Percentiles rank a stretch among this genome's conserved stretches.
Evolutionary conservation across 1,284 basidiomycete genomes (phyloP).

Genomic region (Cystobasidium slooffiae): DNA sequence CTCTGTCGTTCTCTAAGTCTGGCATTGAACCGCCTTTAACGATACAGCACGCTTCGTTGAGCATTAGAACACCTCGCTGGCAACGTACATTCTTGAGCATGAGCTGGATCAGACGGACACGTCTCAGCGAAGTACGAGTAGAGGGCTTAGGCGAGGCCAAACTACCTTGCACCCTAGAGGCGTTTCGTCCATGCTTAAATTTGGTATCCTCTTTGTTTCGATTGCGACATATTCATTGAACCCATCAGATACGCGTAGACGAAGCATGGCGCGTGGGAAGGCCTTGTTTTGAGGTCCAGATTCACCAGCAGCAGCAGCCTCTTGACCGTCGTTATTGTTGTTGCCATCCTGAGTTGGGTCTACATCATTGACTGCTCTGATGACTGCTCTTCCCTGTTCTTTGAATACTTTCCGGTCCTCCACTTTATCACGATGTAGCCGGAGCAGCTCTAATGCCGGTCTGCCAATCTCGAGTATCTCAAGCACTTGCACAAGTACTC

Average conservation of each 20-base stretch:
- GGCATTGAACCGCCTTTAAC: constrained; percentile 41
- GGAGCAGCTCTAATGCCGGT: constrained; percentile 33
- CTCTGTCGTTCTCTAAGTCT: constrained; percentile 27
- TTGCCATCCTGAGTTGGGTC: constrained; percentile 26
- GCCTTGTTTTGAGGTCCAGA: not conserved
- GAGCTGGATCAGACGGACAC: constrained; percentile 21
- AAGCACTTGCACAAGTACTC: constrained; percentile 42
- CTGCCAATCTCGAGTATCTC: constrained; percentile 43
- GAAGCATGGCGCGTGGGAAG: constrained; percentile 44
- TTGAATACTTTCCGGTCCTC: constrained; percentile 41
- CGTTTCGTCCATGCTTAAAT: constrained; percentile 47
- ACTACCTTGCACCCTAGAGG: constrained; percentile 47
- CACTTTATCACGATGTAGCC: constrained; percentile 29
- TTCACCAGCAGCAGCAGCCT: not conserved
- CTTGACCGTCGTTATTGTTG: not conserved
- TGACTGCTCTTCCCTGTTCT: constrained; percentile 27
- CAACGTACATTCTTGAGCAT: constrained; percentile 45
- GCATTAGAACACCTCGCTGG: constrained; percentile 42
- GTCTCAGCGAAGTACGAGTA: not conserved
- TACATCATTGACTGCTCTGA: constrained; percentile 16
- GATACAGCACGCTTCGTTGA: constrained; percentile 36
- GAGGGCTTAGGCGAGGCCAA: not conserved
- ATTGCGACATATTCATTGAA: constrained; percentile 45
- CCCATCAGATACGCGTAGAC: constrained; percentile 37
- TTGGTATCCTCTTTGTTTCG: constrained; percentile 45